These are phyloP conservation scores for Aspergillus puulaauensis DNA, from an alignment of 2,329 filamentous ascomycete genomes.

Conservation along the genomic window DNA sequence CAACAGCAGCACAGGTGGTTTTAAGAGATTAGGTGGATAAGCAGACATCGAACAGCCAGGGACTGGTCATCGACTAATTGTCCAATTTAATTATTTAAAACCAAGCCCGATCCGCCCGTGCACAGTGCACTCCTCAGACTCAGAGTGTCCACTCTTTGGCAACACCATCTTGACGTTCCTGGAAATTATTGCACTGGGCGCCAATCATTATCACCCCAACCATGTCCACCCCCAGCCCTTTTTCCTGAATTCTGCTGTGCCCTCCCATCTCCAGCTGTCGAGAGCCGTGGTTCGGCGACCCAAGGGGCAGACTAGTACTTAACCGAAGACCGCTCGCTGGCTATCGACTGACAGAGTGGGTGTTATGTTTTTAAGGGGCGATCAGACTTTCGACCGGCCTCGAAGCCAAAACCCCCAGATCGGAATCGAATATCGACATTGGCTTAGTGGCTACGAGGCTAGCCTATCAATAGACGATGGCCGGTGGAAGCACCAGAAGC, in stretches of 20 bases:
- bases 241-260: not conserved
- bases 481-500: not conserved
- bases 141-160: not conserved
- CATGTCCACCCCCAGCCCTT: not conserved
- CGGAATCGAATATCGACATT: conserved; percentile 2
- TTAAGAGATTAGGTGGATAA: not conserved
- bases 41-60: not conserved
- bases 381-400: not conserved
- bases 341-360: not conserved
- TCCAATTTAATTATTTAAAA: conserved; percentile 7
- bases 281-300: not conserved
- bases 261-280: not conserved
- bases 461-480: conserved; percentile 3
- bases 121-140: not conserved
- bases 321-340: not conserved
- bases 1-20: conserved; percentile 5
- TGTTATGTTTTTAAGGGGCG: conserved; percentile 3
- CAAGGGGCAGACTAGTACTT: not conserved
- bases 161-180: not conserved
- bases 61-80: not conserved
- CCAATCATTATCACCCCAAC: not conserved
- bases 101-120: conserved; percentile 6
- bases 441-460: not conserved
- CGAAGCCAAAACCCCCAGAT: not conserved
- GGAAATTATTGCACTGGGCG: not conserved